Conservation (phyloP, 768 basidiomycete species). For the Pulveroboletus ravenelii region DNA sequence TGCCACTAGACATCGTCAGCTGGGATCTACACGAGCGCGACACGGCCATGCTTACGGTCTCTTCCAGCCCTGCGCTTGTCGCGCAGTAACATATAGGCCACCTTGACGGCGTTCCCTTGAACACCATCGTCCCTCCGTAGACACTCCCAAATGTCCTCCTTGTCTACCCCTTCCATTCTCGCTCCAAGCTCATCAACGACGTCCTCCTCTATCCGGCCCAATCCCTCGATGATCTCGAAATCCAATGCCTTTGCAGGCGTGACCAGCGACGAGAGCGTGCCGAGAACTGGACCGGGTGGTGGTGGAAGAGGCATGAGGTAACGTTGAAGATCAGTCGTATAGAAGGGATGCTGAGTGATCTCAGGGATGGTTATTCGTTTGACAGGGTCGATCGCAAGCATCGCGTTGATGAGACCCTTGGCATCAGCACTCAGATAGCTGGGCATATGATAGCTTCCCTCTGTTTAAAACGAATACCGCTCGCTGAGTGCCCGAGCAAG, state of each 20-base stretch:
- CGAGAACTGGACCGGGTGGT: slow-evolving; percentile 70
- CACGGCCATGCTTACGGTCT: slow-evolving; percentile 58
- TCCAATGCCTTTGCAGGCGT: slow-evolving; percentile 62
- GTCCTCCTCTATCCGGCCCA: slow-evolving; percentile 89
- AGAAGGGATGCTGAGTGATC: slow-evolving; percentile 89
- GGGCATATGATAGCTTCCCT: slow-evolving; percentile 85
- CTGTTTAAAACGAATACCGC: slow-evolving; percentile 32
- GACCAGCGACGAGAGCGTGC: slow-evolving; percentile 68
- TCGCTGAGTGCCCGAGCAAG: not conserved
- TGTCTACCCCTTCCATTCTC: slow-evolving; percentile 68
- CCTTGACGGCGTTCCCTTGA: slow-evolving; percentile 90
- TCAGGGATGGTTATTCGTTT: slow-evolving; percentile 92
- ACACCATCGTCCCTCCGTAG: slow-evolving; percentile 78
- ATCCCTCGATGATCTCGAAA: slow-evolving; percentile 84
- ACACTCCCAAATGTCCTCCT: slow-evolving; percentile 85
- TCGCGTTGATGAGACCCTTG: slow-evolving; percentile 70
- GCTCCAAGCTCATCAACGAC: slow-evolving; percentile 78
- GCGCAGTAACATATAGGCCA: slow-evolving; percentile 89
- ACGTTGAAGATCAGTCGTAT: slow-evolving; percentile 75
- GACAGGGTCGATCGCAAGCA: slow-evolving; percentile 93
- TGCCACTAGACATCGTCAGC: slow-evolving; percentile 46
- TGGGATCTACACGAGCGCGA: not conserved
- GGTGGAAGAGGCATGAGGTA: slow-evolving; percentile 85
- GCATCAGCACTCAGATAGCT: slow-evolving; percentile 77
- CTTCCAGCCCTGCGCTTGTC: slow-evolving; percentile 83